Evolutionary conservation across 164 flowering plant genomes (phyloP), one percentile per base, ranked within the genome.

Genomic region (Euptelea pleiosperma): DNA sequence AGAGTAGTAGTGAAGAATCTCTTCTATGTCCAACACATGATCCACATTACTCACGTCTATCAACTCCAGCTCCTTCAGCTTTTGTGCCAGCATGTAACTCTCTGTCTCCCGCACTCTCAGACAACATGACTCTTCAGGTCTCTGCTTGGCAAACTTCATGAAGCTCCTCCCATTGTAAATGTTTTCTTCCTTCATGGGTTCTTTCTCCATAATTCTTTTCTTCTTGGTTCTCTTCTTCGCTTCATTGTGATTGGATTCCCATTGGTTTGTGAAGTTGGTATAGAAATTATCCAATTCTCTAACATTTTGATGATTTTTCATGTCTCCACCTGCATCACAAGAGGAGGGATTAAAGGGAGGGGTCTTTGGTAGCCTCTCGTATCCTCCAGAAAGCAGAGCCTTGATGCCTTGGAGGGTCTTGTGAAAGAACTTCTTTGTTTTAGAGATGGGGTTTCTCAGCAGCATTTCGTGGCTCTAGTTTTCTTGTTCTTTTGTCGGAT

Each of bases 1-100:
- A 43, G 96, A 86, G 55, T 86, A 86, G 71, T 78, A 86, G 44
- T 86, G 79, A 8, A 84, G 77, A 49, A 84, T 79, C 67, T 86
- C 96, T 64, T 86, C 84, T 1, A 86, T 68, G 65, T 89, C 96
- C 57, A 75, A 33, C 8, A 72, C 66, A 73, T 79, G 83, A 21
- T 89, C 90, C 42, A 77, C 69, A 41, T 89, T 64, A 22, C 68
- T 66, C 61, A 52, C 8, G n/a, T 78, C 88, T 74, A 82, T 45
- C 86, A 67, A 72, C 66, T 75, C 85, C 52, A 88, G 29, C 57
- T 86, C 90, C 72, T 66, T 79, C 42, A 88, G 65, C 76, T 76
- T 82, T 40, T 77, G 52, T 3, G 68, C 72, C 30, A 81, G 66
- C 44, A 66, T 37, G 3, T 39, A 34, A 50, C 31, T 42, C 66